Evolutionary conservation across 2,329 filamentous ascomycete genomes (phyloP).

Genomic region (Balansia obtecta): DNA sequence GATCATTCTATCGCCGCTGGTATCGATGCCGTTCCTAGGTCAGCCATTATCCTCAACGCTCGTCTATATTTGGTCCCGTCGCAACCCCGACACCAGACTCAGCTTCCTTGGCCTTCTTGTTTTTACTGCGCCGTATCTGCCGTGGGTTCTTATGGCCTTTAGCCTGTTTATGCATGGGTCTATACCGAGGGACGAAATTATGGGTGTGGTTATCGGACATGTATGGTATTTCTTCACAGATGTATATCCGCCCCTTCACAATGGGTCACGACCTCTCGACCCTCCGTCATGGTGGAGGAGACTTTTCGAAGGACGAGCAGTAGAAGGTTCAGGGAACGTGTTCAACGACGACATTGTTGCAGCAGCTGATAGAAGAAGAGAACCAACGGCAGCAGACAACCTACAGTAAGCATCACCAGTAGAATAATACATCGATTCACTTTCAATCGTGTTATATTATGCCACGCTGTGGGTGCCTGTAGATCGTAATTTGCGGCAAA

Average conservation of each 20-base stretch:
- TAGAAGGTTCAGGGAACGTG: constrained; percentile 35
- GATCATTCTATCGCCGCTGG: constrained; percentile 69
- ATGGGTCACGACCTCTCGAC: constrained; percentile 73
- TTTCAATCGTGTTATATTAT: no score
- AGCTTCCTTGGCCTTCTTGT: constrained; percentile 82
- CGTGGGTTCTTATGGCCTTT: constrained; percentile 91
- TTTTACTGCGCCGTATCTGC: constrained; percentile 87
- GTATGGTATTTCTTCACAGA: constrained; percentile 98
- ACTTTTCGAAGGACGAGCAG: constrained; percentile 55
- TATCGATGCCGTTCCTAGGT: constrained; percentile 90
- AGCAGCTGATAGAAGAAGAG: constrained; percentile 29
- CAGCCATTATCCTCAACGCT: constrained; percentile 83
- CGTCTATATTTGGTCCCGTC: constrained; percentile 94
- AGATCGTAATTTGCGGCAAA: background rate
- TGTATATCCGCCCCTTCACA: constrained; percentile 85
- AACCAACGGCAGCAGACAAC: constrained; percentile 5
- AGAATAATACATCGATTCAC: background rate
- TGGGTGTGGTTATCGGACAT: constrained; percentile 88
- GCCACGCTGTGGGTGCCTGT: background rate
- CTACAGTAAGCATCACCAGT: background rate
- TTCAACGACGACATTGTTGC: constrained; percentile 53
- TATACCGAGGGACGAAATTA: constrained; percentile 89
- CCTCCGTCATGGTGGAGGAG: constrained; percentile 84
- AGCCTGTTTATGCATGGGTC: constrained; percentile 82
- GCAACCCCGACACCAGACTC: constrained; percentile 82